Evolutionary conservation across 176 grass and related monocot genomes (phyloP).

Genomic region (Oryza officinalis): DNA sequence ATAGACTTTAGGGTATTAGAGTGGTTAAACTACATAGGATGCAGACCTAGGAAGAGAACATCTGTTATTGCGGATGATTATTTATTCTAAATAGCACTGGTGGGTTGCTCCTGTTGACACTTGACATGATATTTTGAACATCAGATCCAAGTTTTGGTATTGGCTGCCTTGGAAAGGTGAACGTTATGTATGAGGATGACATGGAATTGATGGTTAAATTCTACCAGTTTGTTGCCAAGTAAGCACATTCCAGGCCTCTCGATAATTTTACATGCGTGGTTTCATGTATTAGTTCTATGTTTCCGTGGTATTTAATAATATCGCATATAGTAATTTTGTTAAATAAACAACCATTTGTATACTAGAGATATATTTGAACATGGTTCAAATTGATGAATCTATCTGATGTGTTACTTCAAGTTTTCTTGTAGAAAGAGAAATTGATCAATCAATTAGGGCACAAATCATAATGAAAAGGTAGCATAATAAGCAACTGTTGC

Average conservation of each 20-base stretch:
- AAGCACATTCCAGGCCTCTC: conserved; percentile 26
- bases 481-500: background rate
- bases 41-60: background rate
- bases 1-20: background rate
- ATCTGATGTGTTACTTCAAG: background rate
- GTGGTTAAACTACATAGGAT: background rate
- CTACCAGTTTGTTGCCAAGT: conserved; percentile 88
- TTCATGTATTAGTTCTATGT: background rate
- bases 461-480: background rate
- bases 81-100: background rate
- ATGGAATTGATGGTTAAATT: conserved; percentile 85
- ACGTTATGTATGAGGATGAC: conserved; percentile 64
- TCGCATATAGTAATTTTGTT: background rate
- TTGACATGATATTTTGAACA: conserved; percentile 30
- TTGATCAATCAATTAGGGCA: background rate
- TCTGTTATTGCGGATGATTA: background rate
- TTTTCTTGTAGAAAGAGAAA: background rate
- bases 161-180: conserved; percentile 80
- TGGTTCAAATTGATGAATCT: background rate
- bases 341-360: background rate
- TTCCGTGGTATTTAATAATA: background rate
- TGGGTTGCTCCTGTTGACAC: background rate
- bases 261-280: background rate
- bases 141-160: conserved; percentile 89
- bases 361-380: background rate